Evolutionary conservation across 306 rosid genomes (phyloP), one percentile per base, ranked within the genome.

Genomic region (Medicago ruthenica): DNA sequence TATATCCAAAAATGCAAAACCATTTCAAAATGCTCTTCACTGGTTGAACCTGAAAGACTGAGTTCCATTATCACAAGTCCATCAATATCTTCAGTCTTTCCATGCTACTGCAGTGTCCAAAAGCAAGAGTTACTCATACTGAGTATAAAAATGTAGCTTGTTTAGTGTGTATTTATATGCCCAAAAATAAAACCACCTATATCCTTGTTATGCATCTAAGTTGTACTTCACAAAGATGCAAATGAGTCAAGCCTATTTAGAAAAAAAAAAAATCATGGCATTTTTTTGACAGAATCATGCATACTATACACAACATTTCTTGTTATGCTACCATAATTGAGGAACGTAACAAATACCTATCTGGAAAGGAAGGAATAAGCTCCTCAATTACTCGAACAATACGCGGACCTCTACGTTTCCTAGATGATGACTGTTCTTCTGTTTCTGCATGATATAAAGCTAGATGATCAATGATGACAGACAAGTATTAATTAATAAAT

Each of bases 91-190:
- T 85, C 76, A 93, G 77, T 73, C 55, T 79, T 71, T 87, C 82
- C 45, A 81, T 82, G 76, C 86, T 90, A 79, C 98, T 89, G 89
- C 87, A 82, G 40, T 45, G 71, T 15, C 70, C 81, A 78, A 69
- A 47, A 73, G 69, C 41, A 37, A 37, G 66, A 64, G 74, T 37
- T 40, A 72, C 5, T 59, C 31, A 21, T 40, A 16, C 18, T 39
- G 21, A 47, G 36, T 58, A 77, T 51, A 31, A 40, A 77, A 61
- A 9, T 61, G 16, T 17, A 21, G 47, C 55, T 70, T 59, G 44
- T 51, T 68, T 53, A 76, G 9, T 9, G 18, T 51, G 59, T 20
- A 40, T 20, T 36, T 73, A 13, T 20, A 65, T 39, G 44, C 62
- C 54, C 42, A 55, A 60, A 13, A 60, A n/a, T n/a, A 27, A 48